Percentiles rank a stretch among this genome's conserved stretches.
These are phyloP conservation scores for Macadamia integrifolia DNA, from an alignment of 164 flowering plant species.

Conservation along the genomic window DNA sequence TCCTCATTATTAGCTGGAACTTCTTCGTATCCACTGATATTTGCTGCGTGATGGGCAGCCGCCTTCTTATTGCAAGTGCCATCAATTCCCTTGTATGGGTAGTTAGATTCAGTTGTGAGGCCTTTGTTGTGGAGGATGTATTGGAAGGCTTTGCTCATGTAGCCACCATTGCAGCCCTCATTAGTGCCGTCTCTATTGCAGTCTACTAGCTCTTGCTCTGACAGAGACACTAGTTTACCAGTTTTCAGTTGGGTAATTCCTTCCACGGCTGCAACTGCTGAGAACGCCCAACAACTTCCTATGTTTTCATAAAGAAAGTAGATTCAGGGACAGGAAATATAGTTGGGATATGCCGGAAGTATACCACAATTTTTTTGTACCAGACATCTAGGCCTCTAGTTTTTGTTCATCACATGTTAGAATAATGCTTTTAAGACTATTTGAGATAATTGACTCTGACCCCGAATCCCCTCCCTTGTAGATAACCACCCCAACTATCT, in stretches of 20 bases:
- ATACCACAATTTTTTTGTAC: no score
- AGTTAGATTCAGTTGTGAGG: slow-evolving; percentile 20
- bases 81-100: slow-evolving; percentile 14
- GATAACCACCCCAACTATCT: no score
- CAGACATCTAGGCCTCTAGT: no score
- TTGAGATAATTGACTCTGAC: no score
- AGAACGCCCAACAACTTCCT: slow-evolving; percentile 10
- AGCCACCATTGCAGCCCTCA: slow-evolving; percentile 21
- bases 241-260: background rate
- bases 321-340: no score
- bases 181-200: slow-evolving; percentile 20
- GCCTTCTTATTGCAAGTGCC: slow-evolving; percentile 14
- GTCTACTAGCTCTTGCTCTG: slow-evolving; percentile 27
- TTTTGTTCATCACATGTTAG: no score
- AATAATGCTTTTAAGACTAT: no score
- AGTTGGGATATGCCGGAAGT: no score
- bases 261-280: slow-evolving; percentile 5
- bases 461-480: no score
- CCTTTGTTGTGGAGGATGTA: slow-evolving; percentile 18
- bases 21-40: slow-evolving; percentile 17
- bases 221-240: slow-evolving; percentile 1
- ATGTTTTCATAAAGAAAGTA: no score
- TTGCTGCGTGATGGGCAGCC: slow-evolving; percentile 7
- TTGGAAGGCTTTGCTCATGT: slow-evolving; percentile 21
- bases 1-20: slow-evolving; percentile 19